Conservation (phyloP, 2,329 filamentous ascomycete genomes). For the Colletotrichum endophyticum region DNA sequence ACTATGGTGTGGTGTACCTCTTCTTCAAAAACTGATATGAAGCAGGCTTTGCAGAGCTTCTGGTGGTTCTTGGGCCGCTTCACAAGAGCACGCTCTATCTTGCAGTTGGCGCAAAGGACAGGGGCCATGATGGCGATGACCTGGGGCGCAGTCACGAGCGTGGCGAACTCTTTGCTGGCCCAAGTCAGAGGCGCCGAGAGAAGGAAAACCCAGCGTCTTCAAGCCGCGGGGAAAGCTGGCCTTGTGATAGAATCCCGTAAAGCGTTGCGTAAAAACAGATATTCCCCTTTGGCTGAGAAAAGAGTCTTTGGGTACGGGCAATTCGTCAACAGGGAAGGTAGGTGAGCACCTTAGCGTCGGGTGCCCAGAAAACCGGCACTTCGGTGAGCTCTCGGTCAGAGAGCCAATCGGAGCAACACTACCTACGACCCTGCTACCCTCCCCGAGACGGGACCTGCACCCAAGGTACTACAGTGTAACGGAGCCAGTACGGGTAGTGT, state of each 20-base stretch:
- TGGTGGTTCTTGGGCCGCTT: slow-evolving; percentile 94
- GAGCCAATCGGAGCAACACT: background rate
- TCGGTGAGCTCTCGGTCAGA: background rate
- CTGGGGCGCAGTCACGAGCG: background rate
- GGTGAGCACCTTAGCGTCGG: background rate
- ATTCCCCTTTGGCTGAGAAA: background rate
- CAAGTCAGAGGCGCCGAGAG: background rate
- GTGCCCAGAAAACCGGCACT: background rate
- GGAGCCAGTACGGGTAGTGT: background rate
- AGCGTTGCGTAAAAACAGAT: background rate
- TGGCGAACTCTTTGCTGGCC: background rate
- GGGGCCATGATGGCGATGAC: slow-evolving; percentile 69
- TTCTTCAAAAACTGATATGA: slow-evolving; percentile 85
- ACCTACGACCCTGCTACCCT: too few species aligned
- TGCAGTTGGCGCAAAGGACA: slow-evolving; percentile 76
- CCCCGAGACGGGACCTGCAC: too few species aligned
- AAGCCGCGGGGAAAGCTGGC: background rate
- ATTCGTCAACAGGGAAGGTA: background rate
- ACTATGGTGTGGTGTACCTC: slow-evolving; percentile 94
- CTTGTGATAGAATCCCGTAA: background rate
- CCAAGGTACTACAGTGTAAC: too few species aligned
- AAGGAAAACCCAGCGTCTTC: too few species aligned
- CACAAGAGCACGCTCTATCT: slow-evolving; percentile 80
- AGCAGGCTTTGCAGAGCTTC: slow-evolving; percentile 90
- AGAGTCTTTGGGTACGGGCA: background rate